Evolutionary conservation across 768 basidiomycete species (phyloP).

Genomic region (Rubroboletus pulcherrimus): DNA sequence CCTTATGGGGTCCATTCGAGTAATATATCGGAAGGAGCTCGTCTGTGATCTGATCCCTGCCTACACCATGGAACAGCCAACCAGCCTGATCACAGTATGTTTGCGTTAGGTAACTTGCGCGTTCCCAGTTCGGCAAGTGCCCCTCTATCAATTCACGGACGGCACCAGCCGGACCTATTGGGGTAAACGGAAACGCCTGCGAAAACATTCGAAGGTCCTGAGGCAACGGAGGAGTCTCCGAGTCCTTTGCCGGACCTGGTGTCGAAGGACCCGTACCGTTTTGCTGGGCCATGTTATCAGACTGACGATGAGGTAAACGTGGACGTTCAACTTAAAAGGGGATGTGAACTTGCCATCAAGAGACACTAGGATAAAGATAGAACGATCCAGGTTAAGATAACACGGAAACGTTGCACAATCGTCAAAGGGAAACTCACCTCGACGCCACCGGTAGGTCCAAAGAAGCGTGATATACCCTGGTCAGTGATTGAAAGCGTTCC

Average conservation of each 20-base stretch:
- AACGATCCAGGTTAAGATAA: conserved; percentile 11
- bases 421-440: conserved; percentile 45
- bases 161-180: conserved; percentile 44
- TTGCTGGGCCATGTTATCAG: conserved; percentile 19
- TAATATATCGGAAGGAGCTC: conserved; percentile 44
- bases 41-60: conserved; percentile 41
- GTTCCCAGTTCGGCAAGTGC: conserved; percentile 52
- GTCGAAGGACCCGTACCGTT: conserved; percentile 17
- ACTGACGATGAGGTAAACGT: conserved; percentile 18
- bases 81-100: conserved; percentile 45
- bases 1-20: conserved; percentile 14
- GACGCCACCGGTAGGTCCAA: conserved; percentile 63
- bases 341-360: conserved; percentile 27
- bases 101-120: conserved; percentile 43
- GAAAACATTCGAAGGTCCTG: conserved; percentile 47
- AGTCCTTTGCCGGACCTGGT: conserved; percentile 27
- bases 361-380: conserved; percentile 24
- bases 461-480: conserved; percentile 58
- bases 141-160: conserved; percentile 49
- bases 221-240: conserved; percentile 28
- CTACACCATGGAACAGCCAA: conserved; percentile 52
- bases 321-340: neutral
- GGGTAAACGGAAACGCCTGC: conserved; percentile 61
- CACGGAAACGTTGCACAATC: conserved; percentile 2
- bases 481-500: conserved; percentile 60